Conservation (phyloP, 2,329 filamentous ascomycete genomes). For the Fusarium metavorans region DNA sequence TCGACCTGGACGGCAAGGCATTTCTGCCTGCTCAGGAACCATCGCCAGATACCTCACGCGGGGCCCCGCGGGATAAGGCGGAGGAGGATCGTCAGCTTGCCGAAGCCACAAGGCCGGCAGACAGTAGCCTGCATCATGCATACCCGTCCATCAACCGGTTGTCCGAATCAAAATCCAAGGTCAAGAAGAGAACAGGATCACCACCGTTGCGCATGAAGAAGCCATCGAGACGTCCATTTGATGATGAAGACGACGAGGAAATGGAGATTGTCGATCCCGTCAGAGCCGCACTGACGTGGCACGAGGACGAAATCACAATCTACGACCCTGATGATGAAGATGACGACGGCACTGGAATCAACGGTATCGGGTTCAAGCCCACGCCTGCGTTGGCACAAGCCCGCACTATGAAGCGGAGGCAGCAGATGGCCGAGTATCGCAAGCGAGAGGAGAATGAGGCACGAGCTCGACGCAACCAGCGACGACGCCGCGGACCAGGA, state of each 20-base stretch:
- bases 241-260: slow-evolving; percentile 49
- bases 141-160: slow-evolving; percentile 55
- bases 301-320: slow-evolving; percentile 75
- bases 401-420: slow-evolving; percentile 66
- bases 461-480: slow-evolving; percentile 65
- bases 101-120: slow-evolving; percentile 23
- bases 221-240: slow-evolving; percentile 30
- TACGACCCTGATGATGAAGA: slow-evolving; percentile 74
- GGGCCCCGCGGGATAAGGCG: slow-evolving; percentile 1
- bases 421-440: slow-evolving; percentile 73
- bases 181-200: slow-evolving; percentile 52
- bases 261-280: slow-evolving; percentile 62
- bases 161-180: slow-evolving; percentile 54
- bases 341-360: slow-evolving; percentile 75
- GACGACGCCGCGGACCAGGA: slow-evolving; percentile 55
- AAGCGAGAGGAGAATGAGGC: slow-evolving; percentile 72
- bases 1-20: slow-evolving; percentile 20
- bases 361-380: slow-evolving; percentile 75
- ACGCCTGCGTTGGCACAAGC: slow-evolving; percentile 71
- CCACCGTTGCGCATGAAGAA: slow-evolving; percentile 52
- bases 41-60: background rate
- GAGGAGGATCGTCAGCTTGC: slow-evolving; percentile 14
- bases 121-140: slow-evolving; percentile 46
- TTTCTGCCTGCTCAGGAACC: slow-evolving; percentile 9
- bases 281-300: slow-evolving; percentile 73